A percentile compares a stretch with the other conserved stretches of the same genome.
These are phyloP conservation scores for Aspergillus candidus DNA, from an alignment of 2,329 filamentous ascomycete species.

Conservation along the genomic window DNA sequence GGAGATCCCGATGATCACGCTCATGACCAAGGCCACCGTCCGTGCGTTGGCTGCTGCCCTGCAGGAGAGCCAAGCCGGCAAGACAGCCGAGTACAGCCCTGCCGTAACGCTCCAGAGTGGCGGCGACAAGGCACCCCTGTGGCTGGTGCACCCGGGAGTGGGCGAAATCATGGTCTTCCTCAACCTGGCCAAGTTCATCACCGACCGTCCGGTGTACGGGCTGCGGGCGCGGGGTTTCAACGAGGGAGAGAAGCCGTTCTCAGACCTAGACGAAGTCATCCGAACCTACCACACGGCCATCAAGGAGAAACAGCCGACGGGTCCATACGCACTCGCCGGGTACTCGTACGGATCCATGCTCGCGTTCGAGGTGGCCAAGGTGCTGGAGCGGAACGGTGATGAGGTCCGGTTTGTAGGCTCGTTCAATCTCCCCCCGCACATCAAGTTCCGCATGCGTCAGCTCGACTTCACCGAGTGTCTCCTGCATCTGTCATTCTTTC, in stretches of 20 bases:
- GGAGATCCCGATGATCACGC: slow-evolving; percentile 34
- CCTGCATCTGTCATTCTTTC: slow-evolving; percentile 39
- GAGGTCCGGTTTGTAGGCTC: slow-evolving; percentile 41
- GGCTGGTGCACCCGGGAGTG: slow-evolving; percentile 35
- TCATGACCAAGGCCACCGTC: slow-evolving; percentile 26
- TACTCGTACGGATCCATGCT: slow-evolving; percentile 49
- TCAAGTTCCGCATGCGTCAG: slow-evolving; percentile 40
- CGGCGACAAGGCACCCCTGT: slow-evolving; percentile 26
- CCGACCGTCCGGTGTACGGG: slow-evolving; percentile 13
- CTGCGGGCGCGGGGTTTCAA: slow-evolving; percentile 15
- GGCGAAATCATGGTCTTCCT: slow-evolving; percentile 38
- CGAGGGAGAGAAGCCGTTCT: slow-evolving; percentile 31
- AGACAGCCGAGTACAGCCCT: slow-evolving; percentile 21
- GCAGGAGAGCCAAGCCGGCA: slow-evolving; percentile 5
- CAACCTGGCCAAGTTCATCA: slow-evolving; percentile 17
- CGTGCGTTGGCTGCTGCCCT: slow-evolving; percentile 26
- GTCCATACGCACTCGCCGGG: slow-evolving; percentile 49
- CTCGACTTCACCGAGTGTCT: slow-evolving; percentile 37
- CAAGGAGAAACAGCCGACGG: slow-evolving; percentile 39
- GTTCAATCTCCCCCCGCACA: slow-evolving; percentile 47
- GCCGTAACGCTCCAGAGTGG: slow-evolving; percentile 23
- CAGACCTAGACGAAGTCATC: slow-evolving; percentile 35
- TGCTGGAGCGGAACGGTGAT: slow-evolving; percentile 34
- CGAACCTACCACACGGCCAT: slow-evolving; percentile 39
- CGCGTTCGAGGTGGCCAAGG: slow-evolving; percentile 48